These are phyloP conservation scores for Mytilinidion resinicola DNA, from an alignment of 495 filamentous ascomycete species.

Conservation along the genomic window DNA sequence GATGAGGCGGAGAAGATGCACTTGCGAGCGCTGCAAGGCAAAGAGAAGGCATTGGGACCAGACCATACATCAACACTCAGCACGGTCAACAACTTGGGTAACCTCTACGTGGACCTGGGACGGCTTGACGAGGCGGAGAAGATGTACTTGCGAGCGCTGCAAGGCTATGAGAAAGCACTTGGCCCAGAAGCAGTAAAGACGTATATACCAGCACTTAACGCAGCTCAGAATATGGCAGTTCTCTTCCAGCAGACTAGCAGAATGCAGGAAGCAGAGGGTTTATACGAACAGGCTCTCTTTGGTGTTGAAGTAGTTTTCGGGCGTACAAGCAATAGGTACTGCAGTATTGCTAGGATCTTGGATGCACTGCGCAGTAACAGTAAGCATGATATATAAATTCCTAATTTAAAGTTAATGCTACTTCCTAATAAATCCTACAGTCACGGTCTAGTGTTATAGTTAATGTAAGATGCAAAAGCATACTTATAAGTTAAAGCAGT, in stretches of 20 bases:
- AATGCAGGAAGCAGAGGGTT: slow-evolving; percentile 4
- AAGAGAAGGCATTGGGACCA: neutral
- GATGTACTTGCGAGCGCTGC: too few species aligned
- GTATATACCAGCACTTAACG: slow-evolving; percentile 13
- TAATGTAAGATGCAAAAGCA: slow-evolving; percentile 5
- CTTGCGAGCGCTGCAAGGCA: neutral
- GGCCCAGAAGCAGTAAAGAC: slow-evolving; percentile 2
- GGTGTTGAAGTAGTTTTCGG: slow-evolving; percentile 9
- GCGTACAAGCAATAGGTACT: slow-evolving; percentile 12
- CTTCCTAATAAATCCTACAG: slow-evolving; percentile 6
- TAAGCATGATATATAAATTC: slow-evolving; percentile 8
- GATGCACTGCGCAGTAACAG: slow-evolving; percentile 6
- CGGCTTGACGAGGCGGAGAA: neutral
- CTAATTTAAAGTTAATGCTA: slow-evolving; percentile 9
- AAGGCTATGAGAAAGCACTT: too few species aligned
- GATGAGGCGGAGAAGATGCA: neutral
- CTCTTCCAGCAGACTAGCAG: slow-evolving; percentile 12
- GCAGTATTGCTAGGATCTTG: slow-evolving; percentile 6
- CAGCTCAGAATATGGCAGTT: neutral
- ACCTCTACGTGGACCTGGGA: too few species aligned
- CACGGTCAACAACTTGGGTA: too few species aligned
- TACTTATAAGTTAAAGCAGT: too few species aligned
- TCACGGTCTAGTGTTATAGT: slow-evolving; percentile 10
- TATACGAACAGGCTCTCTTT: slow-evolving; percentile 13
- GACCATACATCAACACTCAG: slow-evolving; percentile 8